Base-by-base conservation (phyloP, 202 grass and related monocot species). In the Tripidium arundinaceum region DNA sequence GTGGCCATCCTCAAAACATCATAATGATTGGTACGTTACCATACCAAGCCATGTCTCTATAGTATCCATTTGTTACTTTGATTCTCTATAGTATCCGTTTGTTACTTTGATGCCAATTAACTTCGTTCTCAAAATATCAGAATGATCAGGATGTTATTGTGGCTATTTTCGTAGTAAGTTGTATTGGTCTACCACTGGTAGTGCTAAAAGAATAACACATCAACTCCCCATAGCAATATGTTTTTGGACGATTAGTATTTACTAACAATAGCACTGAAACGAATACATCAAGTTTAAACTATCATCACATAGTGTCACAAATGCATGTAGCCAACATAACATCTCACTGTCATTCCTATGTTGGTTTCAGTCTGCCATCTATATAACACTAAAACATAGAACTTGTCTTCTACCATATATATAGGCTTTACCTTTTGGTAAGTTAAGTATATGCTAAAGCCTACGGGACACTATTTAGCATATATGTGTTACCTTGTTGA, bases 1-100 rank as follows among this genome's bases (percentile, higher is more conserved):
- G 62, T 22, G 77, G 18, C 82, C 77, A 62, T 91, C 86, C 29
- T n/a, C n/a, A n/a, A n/a, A n/a, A n/a, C n/a, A n/a, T n/a, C n/a
- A n/a, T n/a, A n/a, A n/a, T n/a, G n/a, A n/a, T n/a, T n/a, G n/a
- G n/a, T n/a, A n/a, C n/a, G n/a, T n/a, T n/a, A n/a, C n/a, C n/a
- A n/a, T n/a, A n/a, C n/a, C n/a, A n/a, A n/a, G n/a, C n/a, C n/a
- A n/a, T n/a, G n/a, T n/a, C n/a, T n/a, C n/a, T n/a, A n/a, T n/a
- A n/a, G n/a, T n/a, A n/a, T n/a, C n/a, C n/a, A n/a, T n/a, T n/a
- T n/a, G n/a, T n/a, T n/a, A n/a, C n/a, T n/a, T n/a, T n/a, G n/a
- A n/a, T n/a, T n/a, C n/a, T n/a, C n/a, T n/a, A n/a, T n/a, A n/a
- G n/a, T n/a, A n/a, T n/a, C n/a, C n/a, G n/a, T n/a, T n/a, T n/a